Conservation (phyloP, 1,139 yeast species). For the Blastobotrys buckinghamii region DNA sequence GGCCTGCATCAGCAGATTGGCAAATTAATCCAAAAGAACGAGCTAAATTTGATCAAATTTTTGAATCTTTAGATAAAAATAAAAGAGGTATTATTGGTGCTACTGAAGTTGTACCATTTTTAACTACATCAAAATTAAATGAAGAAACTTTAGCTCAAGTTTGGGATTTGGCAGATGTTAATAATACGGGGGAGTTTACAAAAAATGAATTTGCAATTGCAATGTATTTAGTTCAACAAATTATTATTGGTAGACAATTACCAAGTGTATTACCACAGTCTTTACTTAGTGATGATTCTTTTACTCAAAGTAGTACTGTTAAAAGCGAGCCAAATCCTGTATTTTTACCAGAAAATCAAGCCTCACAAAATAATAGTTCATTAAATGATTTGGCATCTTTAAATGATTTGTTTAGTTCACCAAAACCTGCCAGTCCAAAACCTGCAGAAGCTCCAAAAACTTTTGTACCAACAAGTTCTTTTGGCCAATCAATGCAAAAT, state of each 20-base stretch:
- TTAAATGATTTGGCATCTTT: constrained; percentile 30
- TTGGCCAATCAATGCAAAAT: constrained; percentile 55
- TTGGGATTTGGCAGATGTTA: constrained; percentile 93
- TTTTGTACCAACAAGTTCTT: constrained; percentile 58
- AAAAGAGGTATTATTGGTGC: constrained; percentile 59
- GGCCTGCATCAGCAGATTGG: constrained; percentile 13
- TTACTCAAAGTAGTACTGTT: too few species aligned
- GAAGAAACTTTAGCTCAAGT: constrained; percentile 83
- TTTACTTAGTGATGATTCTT: constrained; percentile 18
- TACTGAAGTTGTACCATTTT: constrained; percentile 75
- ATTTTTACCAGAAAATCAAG: constrained; percentile 18
- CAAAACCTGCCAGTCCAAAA: constrained; percentile 27
- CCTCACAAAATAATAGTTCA: constrained; percentile 16
- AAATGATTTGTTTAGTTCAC: constrained; percentile 38
- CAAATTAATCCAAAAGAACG: constrained; percentile 58
- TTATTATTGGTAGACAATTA: constrained; percentile 65
- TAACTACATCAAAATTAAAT: constrained; percentile 78
- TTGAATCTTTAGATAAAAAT: constrained; percentile 66
- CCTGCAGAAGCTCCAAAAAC: constrained; percentile 15
- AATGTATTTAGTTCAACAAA: constrained; percentile 84
- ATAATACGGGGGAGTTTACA: constrained; percentile 77
- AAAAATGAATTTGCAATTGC: constrained; percentile 87
- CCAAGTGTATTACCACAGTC: constrained; percentile 48
- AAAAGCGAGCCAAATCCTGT: constrained; percentile 21
- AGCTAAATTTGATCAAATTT: constrained; percentile 72